Percentiles rank a stretch among this genome's conserved stretches.
Conservation (phyloP, 331 rosid genomes). For the Ulmus americana region DNA sequence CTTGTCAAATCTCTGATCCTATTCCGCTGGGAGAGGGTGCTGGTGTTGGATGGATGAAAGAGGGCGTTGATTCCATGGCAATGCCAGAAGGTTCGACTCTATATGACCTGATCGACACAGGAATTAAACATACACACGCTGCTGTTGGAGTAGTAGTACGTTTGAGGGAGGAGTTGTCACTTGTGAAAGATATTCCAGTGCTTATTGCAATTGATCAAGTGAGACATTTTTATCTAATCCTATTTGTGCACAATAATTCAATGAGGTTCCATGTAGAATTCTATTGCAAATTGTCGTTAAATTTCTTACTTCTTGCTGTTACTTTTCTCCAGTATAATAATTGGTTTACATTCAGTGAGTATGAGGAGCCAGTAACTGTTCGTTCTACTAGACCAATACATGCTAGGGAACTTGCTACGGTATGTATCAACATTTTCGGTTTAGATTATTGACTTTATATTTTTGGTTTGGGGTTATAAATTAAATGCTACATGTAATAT, state of each 20-base stretch:
- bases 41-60: slow-evolving; percentile 92
- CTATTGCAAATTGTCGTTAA: not conserved
- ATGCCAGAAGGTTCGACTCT: slow-evolving; percentile 74
- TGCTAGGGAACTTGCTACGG: slow-evolving; percentile 80
- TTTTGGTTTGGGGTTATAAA: not conserved
- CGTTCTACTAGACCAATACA: slow-evolving; percentile 79
- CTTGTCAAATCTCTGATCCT: slow-evolving; percentile 69
- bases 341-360: slow-evolving; percentile 96
- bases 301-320: slow-evolving; percentile 13
- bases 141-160: slow-evolving; percentile 89
- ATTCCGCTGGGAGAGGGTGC: slow-evolving; percentile 90
- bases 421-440: slow-evolving; percentile 28
- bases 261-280: not conserved
- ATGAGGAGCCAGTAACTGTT: slow-evolving; percentile 70
- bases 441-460: slow-evolving; percentile 4
- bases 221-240: slow-evolving; percentile 24
- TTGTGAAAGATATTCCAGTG: slow-evolving; percentile 78
- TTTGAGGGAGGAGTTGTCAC: slow-evolving; percentile 84
- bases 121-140: slow-evolving; percentile 85
- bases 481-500: not conserved
- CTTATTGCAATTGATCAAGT: slow-evolving; percentile 97
- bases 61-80: slow-evolving; percentile 56
- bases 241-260: slow-evolving; percentile 11
- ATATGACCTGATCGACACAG: slow-evolving; percentile 71
- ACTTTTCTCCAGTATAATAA: slow-evolving; percentile 64